Evolutionary conservation across 148 eudicot genomes (phyloP).

Genomic region (Rheum nobile): DNA sequence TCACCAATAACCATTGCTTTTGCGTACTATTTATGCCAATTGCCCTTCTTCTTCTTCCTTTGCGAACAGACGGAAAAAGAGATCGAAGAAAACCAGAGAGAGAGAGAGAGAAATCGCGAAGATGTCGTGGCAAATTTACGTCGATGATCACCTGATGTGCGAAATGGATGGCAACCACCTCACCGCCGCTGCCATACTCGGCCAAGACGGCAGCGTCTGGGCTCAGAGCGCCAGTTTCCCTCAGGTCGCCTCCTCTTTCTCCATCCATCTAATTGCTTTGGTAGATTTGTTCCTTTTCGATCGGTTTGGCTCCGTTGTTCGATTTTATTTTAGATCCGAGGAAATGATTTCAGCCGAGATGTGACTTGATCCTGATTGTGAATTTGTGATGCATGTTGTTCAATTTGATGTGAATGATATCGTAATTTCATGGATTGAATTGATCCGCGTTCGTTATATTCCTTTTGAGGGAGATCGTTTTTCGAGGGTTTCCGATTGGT

Average conservation of each 20-base stretch:
- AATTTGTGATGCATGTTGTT: background rate
- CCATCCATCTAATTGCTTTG: background rate
- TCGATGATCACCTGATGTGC: slow-evolving; percentile 8
- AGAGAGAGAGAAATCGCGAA: slow-evolving; percentile 4
- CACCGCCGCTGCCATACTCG: slow-evolving; percentile 9
- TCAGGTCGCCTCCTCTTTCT: background rate
- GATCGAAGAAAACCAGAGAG: background rate
- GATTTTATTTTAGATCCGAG: background rate
- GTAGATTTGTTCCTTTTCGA: background rate
- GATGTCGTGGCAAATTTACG: slow-evolving; percentile 11
- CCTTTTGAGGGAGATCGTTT: background rate
- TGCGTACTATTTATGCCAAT: background rate
- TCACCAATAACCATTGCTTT: too few species aligned
- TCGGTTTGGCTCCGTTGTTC: background rate
- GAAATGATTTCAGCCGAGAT: too few species aligned
- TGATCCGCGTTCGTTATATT: background rate
- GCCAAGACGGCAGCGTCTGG: slow-evolving; percentile 8
- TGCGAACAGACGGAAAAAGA: background rate
- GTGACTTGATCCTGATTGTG: background rate
- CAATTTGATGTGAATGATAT: background rate
- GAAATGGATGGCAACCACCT: background rate
- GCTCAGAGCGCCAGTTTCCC: slow-evolving; percentile 8
- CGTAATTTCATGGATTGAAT: background rate
- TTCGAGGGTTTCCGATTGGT: background rate
- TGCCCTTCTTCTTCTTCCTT: background rate